Evolutionary conservation across 139 green algal genomes (phyloP), one percentile per base, ranked within the genome.

Genomic region (Eudorina sp.): DNA sequence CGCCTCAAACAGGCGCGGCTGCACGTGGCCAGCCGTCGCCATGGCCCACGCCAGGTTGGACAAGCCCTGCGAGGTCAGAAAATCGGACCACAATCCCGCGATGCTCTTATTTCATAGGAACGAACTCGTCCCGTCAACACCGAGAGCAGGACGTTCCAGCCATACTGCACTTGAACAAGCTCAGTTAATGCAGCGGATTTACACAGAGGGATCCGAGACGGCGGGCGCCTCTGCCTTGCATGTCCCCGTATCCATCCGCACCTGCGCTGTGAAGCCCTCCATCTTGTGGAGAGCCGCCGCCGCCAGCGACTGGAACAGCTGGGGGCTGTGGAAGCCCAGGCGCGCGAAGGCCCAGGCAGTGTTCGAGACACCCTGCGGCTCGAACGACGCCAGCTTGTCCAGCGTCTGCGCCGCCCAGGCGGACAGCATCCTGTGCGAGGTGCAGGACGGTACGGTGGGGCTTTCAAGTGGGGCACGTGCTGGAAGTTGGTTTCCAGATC

Each of bases 21-120:
- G 78, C 41, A 53, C 45, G 88, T 90, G 72, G n/a, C 86, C 83
- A 11, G 94, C 89, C 66, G 84, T 86, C 34, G 91, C 93, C 80
- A 94, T 91, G 11, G 92, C 92, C 91, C 91, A 95, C 1, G 89
- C 90, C 2, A 94, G 84, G 86, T 95, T 95, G 82, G 89, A 90
- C 18, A 95, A 55, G 34, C 92, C 92, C 91, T 95, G 88, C 40
- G 25, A 14, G 34, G 18, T 13, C 11, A n/a, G 31, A 4, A 36
- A 68, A 43, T 31, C n/a, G 8, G 48, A 16, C 4, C n/a, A 53
- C 58, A 31, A n/a, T n/a, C n/a, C n/a, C n/a, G n/a, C n/a, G n/a
- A n/a, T n/a, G n/a, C n/a, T n/a, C n/a, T n/a, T n/a, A n/a, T n/a
- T n/a, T n/a, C n/a, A n/a, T n/a, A n/a, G n/a, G n/a, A n/a, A n/a